Conservation (phyloP, 1,284 basidiomycete genomes). For the Wolfiporia cocos region DNA sequence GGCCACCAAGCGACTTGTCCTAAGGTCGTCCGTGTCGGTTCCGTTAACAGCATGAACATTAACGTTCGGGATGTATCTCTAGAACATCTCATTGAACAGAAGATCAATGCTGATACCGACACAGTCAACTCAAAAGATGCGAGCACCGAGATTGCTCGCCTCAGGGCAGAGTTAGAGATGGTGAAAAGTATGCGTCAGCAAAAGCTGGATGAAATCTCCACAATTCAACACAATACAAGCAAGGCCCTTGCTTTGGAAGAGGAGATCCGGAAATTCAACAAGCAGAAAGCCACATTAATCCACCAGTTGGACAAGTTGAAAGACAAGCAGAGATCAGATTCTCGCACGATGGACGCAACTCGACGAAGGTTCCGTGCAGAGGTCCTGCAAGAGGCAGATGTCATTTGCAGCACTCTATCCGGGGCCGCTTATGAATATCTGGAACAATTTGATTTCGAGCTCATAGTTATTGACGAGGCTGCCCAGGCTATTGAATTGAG, state of each 20-base stretch:
- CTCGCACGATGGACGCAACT: slow-evolving; percentile 72
- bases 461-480: slow-evolving; percentile 97
- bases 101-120: slow-evolving; percentile 48
- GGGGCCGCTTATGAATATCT: slow-evolving; percentile 90
- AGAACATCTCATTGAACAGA: slow-evolving; percentile 80
- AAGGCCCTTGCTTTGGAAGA: slow-evolving; percentile 49
- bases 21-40: slow-evolving; percentile 88
- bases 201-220: slow-evolving; percentile 58
- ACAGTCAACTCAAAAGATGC: slow-evolving; percentile 38
- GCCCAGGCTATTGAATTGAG: slow-evolving; percentile 96
- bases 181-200: slow-evolving; percentile 56
- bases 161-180: slow-evolving; percentile 64
- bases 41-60: slow-evolving; percentile 74
- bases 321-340: slow-evolving; percentile 75
- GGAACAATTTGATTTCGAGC: slow-evolving; percentile 85
- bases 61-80: slow-evolving; percentile 86
- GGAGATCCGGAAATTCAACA: slow-evolving; percentile 66
- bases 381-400: slow-evolving; percentile 84
- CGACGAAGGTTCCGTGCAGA: slow-evolving; percentile 70
- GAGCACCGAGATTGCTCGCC: slow-evolving; percentile 48
- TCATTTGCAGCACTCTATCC: slow-evolving; percentile 92
- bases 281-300: slow-evolving; percentile 57
- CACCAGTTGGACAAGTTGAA: slow-evolving; percentile 73
- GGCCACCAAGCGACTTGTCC: slow-evolving; percentile 51
- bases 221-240: slow-evolving; percentile 44